These are phyloP conservation scores for Tolypocladium capitatum DNA, from an alignment of 2,329 filamentous ascomycete species.

Conservation along the genomic window DNA sequence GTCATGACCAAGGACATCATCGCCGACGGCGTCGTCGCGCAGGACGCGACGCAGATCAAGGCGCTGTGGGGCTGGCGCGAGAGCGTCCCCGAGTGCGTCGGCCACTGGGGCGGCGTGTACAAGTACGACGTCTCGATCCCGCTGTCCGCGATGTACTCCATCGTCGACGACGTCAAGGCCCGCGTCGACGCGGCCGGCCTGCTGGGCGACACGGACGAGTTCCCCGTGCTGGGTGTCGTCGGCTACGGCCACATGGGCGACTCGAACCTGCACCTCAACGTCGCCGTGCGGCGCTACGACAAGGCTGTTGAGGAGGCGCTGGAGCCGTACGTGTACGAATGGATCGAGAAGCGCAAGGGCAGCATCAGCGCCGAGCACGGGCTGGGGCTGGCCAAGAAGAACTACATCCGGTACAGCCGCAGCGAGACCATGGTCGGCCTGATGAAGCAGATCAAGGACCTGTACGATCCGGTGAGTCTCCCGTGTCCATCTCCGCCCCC, in stretches of 20 bases:
- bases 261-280: constrained; percentile 86
- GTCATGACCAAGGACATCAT: constrained; percentile 85
- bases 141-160: constrained; percentile 68
- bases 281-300: constrained; percentile 71
- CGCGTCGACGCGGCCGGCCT: constrained; percentile 63
- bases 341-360: constrained; percentile 76
- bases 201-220: constrained; percentile 59
- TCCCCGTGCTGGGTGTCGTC: constrained; percentile 77
- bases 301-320: constrained; percentile 74
- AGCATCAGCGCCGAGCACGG: constrained; percentile 97
- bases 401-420: constrained; percentile 85
- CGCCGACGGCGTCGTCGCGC: constrained; percentile 76
- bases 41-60: constrained; percentile 81
- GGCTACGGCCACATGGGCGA: constrained; percentile 99
- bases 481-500: constrained; percentile 4
- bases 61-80: constrained; percentile 87
- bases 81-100: constrained; percentile 77
- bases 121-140: constrained; percentile 98
- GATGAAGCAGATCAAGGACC: constrained; percentile 89
- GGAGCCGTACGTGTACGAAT: constrained; percentile 95
- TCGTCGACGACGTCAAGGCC: constrained; percentile 74
- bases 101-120: constrained; percentile 89
- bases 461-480: constrained; percentile 79
- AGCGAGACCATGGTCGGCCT: constrained; percentile 74
- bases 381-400: constrained; percentile 87